These are phyloP conservation scores for Cicer judaicum DNA, from an alignment of 306 rosid genomes.

Conservation along the genomic window DNA sequence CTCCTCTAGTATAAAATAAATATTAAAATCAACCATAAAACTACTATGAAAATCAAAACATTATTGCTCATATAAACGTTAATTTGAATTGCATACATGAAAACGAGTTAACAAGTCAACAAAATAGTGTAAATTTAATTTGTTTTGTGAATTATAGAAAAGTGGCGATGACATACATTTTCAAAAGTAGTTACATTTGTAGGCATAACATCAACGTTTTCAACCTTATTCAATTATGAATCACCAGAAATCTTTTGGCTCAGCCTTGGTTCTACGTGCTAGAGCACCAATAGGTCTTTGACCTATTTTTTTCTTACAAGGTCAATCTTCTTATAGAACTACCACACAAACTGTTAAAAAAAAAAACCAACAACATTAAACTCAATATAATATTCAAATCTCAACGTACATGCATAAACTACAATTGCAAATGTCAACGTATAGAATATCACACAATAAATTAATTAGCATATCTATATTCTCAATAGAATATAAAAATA, in stretches of 20 bases:
- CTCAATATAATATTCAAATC: not conserved
- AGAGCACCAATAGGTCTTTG: constrained; percentile 68
- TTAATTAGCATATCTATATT: not conserved
- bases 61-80: not conserved
- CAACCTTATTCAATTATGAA: not conserved
- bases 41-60: not conserved
- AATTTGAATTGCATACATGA: too few species aligned
- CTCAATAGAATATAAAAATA: not conserved
- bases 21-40: not conserved
- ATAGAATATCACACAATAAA: constrained; percentile 5
- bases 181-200: not conserved
- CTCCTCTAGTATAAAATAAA: constrained; percentile 40
- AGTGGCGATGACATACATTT: constrained; percentile 44
- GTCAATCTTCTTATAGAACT: constrained; percentile 32
- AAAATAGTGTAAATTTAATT: too few species aligned
- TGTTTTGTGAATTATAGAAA: too few species aligned
- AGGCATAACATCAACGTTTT: not conserved
- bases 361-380: not conserved
- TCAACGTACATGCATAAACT: constrained; percentile 71
- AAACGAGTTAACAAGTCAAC: too few species aligned
- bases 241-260: constrained; percentile 21
- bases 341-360: not conserved
- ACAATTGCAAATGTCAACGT: constrained; percentile 64
- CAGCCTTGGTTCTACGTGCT: constrained; percentile 58
- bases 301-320: constrained; percentile 68